Evolutionary conservation across 768 basidiomycete genomes (phyloP).

Genomic region (Chalciporus pseudorubinellus): DNA sequence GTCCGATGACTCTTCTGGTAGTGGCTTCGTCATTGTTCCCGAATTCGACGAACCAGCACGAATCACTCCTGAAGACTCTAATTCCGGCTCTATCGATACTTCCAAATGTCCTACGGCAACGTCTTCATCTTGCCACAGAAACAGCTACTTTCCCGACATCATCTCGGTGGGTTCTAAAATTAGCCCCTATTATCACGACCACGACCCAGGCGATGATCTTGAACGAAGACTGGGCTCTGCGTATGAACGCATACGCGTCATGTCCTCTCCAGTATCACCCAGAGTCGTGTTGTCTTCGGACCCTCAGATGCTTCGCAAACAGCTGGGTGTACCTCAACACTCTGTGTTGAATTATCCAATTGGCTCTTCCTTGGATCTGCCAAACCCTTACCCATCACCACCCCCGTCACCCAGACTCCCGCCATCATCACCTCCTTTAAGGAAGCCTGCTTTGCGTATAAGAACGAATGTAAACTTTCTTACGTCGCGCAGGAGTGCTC

Average conservation of each 20-base stretch:
- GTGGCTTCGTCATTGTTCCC: conserved; percentile 20
- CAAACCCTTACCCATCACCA: conserved; percentile 22
- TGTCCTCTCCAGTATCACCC: conserved; percentile 16
- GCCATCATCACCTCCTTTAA: background rate
- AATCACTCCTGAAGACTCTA: background rate
- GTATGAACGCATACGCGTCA: conserved; percentile 23
- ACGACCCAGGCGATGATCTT: conserved; percentile 15
- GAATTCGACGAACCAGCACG: conserved; percentile 21
- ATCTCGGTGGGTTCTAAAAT: background rate
- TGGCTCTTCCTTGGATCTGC: conserved; percentile 17
- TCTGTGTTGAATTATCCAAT: conserved; percentile 25
- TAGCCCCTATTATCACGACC: background rate
- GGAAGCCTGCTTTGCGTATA: conserved; percentile 1
- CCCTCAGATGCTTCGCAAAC: conserved; percentile 26
- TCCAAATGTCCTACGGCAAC: background rate
- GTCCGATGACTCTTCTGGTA: conserved; percentile 13
- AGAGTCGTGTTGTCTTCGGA: conserved; percentile 19
- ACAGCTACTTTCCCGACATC: too few relatives aligned
- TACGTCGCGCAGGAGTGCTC: background rate
- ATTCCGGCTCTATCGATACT: background rate
- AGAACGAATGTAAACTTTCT: conserved; percentile 3
- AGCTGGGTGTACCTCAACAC: conserved; percentile 31
- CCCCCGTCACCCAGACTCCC: background rate
- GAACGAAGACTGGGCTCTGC: conserved; percentile 20
- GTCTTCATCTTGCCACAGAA: background rate